A percentile compares a stretch with the other conserved stretches of the same genome.
Evolutionary conservation across 441 rosid species (phyloP).

Genomic region (Hypseocharis bilobata): DNA sequence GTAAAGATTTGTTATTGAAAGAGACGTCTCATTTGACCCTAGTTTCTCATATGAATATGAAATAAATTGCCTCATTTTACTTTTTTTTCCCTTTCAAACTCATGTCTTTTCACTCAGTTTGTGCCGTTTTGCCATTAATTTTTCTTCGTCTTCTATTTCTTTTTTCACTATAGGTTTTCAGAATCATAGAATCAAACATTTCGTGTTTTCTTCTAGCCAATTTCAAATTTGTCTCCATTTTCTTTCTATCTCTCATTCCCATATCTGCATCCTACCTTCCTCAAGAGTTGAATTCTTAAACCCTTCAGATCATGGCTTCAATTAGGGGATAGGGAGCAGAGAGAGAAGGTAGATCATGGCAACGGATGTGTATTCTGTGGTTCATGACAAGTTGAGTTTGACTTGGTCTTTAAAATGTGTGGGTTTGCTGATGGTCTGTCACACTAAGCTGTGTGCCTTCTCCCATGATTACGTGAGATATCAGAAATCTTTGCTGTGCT

Average conservation of each 20-base stretch:
- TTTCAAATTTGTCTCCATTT: no score
- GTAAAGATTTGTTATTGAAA: no score
- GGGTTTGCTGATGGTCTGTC: background rate
- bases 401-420: background rate
- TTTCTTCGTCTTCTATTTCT: background rate
- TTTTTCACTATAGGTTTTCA: background rate
- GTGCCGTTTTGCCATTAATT: background rate
- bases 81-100: background rate
- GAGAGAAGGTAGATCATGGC: no score
- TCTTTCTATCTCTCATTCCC: no score
- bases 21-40: background rate
- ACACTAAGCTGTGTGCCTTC: background rate
- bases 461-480: background rate
- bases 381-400: constrained; percentile 1
- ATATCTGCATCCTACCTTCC: no score
- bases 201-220: no score
- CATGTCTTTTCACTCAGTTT: background rate
- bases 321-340: no score
- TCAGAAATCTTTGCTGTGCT: background rate
- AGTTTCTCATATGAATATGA: background rate
- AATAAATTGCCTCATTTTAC: no score
- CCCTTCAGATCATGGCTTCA: no score
- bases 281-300: no score
- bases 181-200: no score
- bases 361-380: no score